A percentile compares a stretch with the other conserved stretches of the same genome.
phyloP scores from a whole-genome alignment of 768 basidiomycete genomes.

The Cystofilobasidium ferigula region DNA sequence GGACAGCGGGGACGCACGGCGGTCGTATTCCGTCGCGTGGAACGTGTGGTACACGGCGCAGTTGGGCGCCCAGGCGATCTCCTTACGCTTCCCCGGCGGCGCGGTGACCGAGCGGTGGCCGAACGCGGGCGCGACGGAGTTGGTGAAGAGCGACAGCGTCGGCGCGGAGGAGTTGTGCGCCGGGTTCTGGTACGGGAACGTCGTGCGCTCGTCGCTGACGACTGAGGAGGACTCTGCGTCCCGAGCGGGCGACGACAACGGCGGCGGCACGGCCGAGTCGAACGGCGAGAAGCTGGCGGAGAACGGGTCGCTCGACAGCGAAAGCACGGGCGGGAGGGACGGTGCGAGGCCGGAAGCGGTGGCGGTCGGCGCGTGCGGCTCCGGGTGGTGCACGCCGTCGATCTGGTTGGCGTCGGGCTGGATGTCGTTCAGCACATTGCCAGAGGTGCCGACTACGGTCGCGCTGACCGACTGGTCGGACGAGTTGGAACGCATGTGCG shows the following conservation, averaged over 20 bases:
- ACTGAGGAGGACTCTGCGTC: too few relatives aligned
- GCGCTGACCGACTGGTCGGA: slow-evolving; percentile 46
- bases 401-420: slow-evolving; percentile 77
- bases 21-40: slow-evolving; percentile 76
- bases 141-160: slow-evolving; percentile 50
- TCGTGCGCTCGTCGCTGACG: slow-evolving; percentile 36
- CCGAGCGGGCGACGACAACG: too few relatives aligned
- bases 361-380: slow-evolving; percentile 25
- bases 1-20: slow-evolving; percentile 48
- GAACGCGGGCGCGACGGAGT: slow-evolving; percentile 28
- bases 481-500: slow-evolving; percentile 60
- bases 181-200: slow-evolving; percentile 63
- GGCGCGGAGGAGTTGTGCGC: slow-evolving; percentile 80
- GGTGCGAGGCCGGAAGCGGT: background rate
- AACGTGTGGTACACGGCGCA: slow-evolving; percentile 97
- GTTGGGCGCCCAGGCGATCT: slow-evolving; percentile 78
- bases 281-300: slow-evolving; percentile 52
- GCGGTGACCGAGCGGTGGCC: slow-evolving; percentile 28
- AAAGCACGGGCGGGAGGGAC: slow-evolving; percentile 28
- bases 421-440: slow-evolving; percentile 69
- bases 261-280: slow-evolving; percentile 34
- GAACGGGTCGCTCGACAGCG: slow-evolving; percentile 34
- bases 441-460: slow-evolving; percentile 44
- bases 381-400: slow-evolving; percentile 45
- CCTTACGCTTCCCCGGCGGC: slow-evolving; percentile 55